Evolutionary conservation across 306 rosid species (phyloP).

Genomic region (Quercus variabilis): DNA sequence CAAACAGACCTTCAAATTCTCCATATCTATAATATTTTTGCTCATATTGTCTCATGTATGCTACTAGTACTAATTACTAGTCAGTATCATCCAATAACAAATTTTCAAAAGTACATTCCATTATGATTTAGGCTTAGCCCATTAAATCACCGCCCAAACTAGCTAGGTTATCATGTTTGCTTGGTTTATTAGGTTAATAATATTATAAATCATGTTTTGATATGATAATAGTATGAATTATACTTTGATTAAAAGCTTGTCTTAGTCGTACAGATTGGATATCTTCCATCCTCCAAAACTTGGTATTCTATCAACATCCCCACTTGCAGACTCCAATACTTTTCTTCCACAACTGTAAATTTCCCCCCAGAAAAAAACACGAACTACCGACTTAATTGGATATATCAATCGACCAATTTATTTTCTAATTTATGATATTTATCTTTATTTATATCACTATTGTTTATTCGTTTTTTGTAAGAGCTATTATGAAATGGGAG

Average conservation of each 20-base stretch:
- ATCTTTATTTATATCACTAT: not conserved
- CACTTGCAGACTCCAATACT: not conserved
- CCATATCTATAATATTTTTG: too few species aligned
- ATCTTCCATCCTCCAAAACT: not conserved
- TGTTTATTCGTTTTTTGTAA: too few species aligned
- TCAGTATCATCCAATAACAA: not conserved
- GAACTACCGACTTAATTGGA: not conserved
- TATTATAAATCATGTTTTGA: not conserved
- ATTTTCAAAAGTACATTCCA: not conserved
- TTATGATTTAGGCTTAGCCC: not conserved
- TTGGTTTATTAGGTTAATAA: not conserved
- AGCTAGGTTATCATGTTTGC: not conserved
- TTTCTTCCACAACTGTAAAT: not conserved
- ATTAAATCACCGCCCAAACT: not conserved
- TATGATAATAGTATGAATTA: too few species aligned
- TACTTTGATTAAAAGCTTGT: conserved; percentile 1
- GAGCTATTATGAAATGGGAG: too few species aligned
- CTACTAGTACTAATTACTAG: not conserved
- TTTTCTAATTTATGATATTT: not conserved
- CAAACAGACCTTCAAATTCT: too few species aligned
- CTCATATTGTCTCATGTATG: not conserved
- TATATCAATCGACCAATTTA: not conserved
- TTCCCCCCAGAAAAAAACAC: not conserved
- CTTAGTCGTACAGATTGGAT: conserved; percentile 2
- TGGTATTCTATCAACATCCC: conserved; percentile 18